Base-by-base conservation (phyloP, 2,329 filamentous ascomycete species). In the Pseudocercospora cruenta region DNA sequence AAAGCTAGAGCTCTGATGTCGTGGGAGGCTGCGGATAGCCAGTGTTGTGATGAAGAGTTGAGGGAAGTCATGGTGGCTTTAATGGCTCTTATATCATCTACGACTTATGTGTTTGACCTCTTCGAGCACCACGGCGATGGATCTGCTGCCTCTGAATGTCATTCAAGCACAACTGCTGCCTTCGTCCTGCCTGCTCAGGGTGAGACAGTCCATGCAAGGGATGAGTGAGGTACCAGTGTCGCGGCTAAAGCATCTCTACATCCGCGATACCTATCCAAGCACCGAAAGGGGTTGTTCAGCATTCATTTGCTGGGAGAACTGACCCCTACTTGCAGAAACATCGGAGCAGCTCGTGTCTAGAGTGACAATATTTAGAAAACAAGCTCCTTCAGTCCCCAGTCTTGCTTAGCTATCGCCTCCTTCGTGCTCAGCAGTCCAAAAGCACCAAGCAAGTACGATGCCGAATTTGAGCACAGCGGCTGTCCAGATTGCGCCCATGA, bases 401-500 rank as follows among this genome's bases (percentile, higher is more conserved):
- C 12, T n/a, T 22, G 5, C 36, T 45, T 21, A 59, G 19, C 47
- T 28, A 19, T 58, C 31, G 12, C 66, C 69, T 21, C 33, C 57
- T 9, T 71, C 67, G 26, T 60, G 60, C 59, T 82, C 80, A 1
- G 74, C 74, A 64, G 73, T 74, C 81, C 81, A 83, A 26, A 81
- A 73, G 2, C 78, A 58, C 80, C 80, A 83, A 1, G 77, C 78
- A 19, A 78, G 43, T 1, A 80, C 76, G 14, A 81, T 76, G 2
- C 77, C 33, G 0, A 70, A 63, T 69, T 84, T 84, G 63, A 83
- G 62, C 0, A 62, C 75, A 1, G 76, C 80, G 8, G 81, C 81
- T 19, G 78, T 79, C 83, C 83, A 86, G 45, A 86, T 68, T 12
- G 81, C 84, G 2, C 84, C 84, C 45, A 81, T 78, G 47, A 89